phyloP scores from a whole-genome alignment of 768 basidiomycete species.

The Gloeophyllum trabeum region DNA sequence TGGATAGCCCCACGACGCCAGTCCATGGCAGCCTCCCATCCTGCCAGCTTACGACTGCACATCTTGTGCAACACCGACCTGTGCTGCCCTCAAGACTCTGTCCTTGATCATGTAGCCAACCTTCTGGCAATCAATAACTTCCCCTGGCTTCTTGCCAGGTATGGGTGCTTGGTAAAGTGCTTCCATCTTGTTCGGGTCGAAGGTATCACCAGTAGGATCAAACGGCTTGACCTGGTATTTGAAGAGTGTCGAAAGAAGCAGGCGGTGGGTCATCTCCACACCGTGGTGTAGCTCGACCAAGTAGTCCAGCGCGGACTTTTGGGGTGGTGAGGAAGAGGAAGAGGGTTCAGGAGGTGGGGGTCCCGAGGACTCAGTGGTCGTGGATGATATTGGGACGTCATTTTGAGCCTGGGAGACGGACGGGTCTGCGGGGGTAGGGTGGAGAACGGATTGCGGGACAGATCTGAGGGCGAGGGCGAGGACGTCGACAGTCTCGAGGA shows the following conservation, averaged over 20 bases:
- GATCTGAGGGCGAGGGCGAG: constrained; percentile 77
- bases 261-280: constrained; percentile 85
- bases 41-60: no score
- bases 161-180: constrained; percentile 90
- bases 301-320: constrained; percentile 46
- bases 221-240: constrained; percentile 89
- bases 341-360: constrained; percentile 10
- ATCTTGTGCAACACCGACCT: constrained; percentile 81
- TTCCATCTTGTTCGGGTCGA: constrained; percentile 94
- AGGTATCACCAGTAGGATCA: constrained; percentile 84
- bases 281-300: constrained; percentile 72
- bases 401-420: no score
- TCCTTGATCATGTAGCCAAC: constrained; percentile 91
- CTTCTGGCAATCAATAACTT: constrained; percentile 86
- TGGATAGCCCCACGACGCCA: no score
- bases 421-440: no score
- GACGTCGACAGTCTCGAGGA: constrained; percentile 86
- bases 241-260: constrained; percentile 81
- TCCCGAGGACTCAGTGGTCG: constrained; percentile 18
- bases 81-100: constrained; percentile 84
- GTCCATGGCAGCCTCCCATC: no score
- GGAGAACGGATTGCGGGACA: constrained; percentile 43
- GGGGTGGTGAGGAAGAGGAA: constrained; percentile 8
- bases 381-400: no score
- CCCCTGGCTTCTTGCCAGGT: constrained; percentile 82